These are phyloP conservation scores for Fusarium guadeloupense DNA, from an alignment of 2,329 filamentous ascomycete genomes.

Conservation along the genomic window DNA sequence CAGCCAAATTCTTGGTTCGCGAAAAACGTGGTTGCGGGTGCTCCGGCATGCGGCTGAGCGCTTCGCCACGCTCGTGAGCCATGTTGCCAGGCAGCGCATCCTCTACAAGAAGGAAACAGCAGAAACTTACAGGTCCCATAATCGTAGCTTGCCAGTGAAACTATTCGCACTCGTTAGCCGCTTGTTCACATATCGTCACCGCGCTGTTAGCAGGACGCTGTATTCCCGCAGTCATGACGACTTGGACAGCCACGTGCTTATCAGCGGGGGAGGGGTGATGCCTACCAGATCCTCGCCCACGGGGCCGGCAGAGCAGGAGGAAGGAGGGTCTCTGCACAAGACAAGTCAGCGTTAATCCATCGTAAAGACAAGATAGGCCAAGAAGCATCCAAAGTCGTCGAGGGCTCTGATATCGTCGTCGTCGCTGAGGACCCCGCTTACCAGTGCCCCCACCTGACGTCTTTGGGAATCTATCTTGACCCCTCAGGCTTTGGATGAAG, in stretches of 20 bases:
- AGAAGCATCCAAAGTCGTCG: slow-evolving; percentile 12
- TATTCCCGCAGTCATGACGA: slow-evolving; percentile 23
- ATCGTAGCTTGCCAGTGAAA: slow-evolving; percentile 99
- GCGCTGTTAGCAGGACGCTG: neutral
- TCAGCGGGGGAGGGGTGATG: slow-evolving; percentile 47
- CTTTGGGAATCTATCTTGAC: slow-evolving; percentile 42
- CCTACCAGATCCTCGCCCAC: slow-evolving; percentile 98
- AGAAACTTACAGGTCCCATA: slow-evolving; percentile 94
- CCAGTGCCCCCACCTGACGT: slow-evolving; percentile 50
- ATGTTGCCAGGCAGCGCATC: slow-evolving; percentile 11
- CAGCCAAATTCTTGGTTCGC: slow-evolving; percentile 39
- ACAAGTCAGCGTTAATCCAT: slow-evolving; percentile 33
- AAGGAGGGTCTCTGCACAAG: slow-evolving; percentile 85
- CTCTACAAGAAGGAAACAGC: neutral
- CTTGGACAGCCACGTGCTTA: slow-evolving; percentile 29
- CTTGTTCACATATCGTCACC: slow-evolving; percentile 4
- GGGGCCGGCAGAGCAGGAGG: slow-evolving; percentile 97
- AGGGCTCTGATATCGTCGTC: slow-evolving; percentile 25
- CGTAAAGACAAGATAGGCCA: neutral
- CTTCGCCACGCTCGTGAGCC: slow-evolving; percentile 28
- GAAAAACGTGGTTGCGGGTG: slow-evolving; percentile 18
- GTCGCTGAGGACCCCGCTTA: slow-evolving; percentile 49
- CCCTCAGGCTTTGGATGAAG: slow-evolving; percentile 33
- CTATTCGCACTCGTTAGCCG: slow-evolving; percentile 59
- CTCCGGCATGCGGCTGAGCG: slow-evolving; percentile 24